Percentiles rank a stretch among this genome's conserved stretches.
These are phyloP conservation scores for Penicillium sp. DNA, from an alignment of 2,329 filamentous ascomycete species.

Conservation along the genomic window DNA sequence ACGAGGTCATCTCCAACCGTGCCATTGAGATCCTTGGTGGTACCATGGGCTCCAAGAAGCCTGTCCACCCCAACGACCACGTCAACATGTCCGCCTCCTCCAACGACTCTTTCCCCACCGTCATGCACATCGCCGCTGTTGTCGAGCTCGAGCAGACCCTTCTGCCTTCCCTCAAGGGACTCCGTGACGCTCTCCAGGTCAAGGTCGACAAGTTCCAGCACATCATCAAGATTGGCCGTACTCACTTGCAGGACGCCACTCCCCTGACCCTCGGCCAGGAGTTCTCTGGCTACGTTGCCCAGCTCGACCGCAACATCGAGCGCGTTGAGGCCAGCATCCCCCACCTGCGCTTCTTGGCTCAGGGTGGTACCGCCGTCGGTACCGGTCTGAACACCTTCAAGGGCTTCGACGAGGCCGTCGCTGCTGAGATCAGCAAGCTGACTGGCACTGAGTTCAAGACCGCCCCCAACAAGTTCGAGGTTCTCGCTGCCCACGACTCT, in stretches of 20 bases:
- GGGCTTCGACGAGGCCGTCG: constrained; percentile 92
- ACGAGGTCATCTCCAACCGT: constrained; percentile 99
- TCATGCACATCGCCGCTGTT: constrained; percentile 99
- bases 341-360: constrained; percentile 81
- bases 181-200: constrained; percentile 79
- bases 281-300: constrained; percentile 95
- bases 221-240: constrained; percentile 99
- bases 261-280: constrained; percentile 94
- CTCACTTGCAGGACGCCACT: constrained; percentile 95
- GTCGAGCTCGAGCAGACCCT: constrained; percentile 87
- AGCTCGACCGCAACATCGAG: constrained; percentile 87
- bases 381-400: constrained; percentile 97
- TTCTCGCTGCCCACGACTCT: constrained; percentile 92
- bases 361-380: constrained; percentile 95
- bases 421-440: constrained; percentile 86
- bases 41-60: constrained; percentile 93
- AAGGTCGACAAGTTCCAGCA: constrained; percentile 89
- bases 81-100: constrained; percentile 99
- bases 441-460: constrained; percentile 93
- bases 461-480: constrained; percentile 98
- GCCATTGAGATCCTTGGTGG: constrained; percentile 97
- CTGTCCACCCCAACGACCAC: constrained; percentile 98
- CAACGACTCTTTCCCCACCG: constrained; percentile 98
- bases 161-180: constrained; percentile 76
- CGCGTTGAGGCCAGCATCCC: constrained; percentile 81